Base-by-base conservation (phyloP, 495 filamentous ascomycete genomes). In the Chaetomium cochliodes region DNA sequence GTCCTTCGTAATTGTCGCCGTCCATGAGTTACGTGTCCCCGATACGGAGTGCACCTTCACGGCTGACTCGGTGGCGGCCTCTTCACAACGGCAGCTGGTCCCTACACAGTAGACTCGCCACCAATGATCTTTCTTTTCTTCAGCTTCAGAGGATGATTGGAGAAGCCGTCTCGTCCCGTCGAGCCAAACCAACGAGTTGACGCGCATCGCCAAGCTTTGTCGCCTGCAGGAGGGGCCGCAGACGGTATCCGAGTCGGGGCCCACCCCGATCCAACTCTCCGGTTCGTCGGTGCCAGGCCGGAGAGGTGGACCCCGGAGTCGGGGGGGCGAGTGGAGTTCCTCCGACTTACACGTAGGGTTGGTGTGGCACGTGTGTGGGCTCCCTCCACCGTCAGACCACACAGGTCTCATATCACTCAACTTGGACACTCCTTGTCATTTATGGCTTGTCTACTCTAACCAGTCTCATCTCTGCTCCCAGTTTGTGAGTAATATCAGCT, bases 271-370 rank as follows among this genome's bases (percentile, higher is more conserved):
- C 28, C 15, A 7, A 23, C n/a, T 1, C 47, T 53, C 49, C 59
- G 47, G 47, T 26, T 62, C 22, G 59, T 42, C 22, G 46, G 20
- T 11, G n/a, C 30, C 26, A 25, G 12, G 5, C 30, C 59, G 30
- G 59, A 53, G 47, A 26, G 26, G 59, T 18, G 59, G 59, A 22
- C 22, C 47, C 30, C 49, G 0, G 26, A 9, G 26, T 3, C 58
- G 58, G 58, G 58, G 58, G 39, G 58, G 39, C 13, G n/a, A 12
- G 58, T 60, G 58, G 58, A 60, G 44, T 26, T 15, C 15, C 1
- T 3, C 33, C 33, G 3, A 51, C 58, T 60, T 60, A 60, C 56
- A 58, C 22, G 49, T 23, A 9, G 15, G 20, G 28, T 30, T 23
- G 16, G 18, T 41, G 16, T n/a, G n/a, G n/a, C n/a, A n/a, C n/a